Evolutionary conservation across 2,329 filamentous ascomycete genomes (phyloP).

Genomic region (Blastomyces emzantsi): DNA sequence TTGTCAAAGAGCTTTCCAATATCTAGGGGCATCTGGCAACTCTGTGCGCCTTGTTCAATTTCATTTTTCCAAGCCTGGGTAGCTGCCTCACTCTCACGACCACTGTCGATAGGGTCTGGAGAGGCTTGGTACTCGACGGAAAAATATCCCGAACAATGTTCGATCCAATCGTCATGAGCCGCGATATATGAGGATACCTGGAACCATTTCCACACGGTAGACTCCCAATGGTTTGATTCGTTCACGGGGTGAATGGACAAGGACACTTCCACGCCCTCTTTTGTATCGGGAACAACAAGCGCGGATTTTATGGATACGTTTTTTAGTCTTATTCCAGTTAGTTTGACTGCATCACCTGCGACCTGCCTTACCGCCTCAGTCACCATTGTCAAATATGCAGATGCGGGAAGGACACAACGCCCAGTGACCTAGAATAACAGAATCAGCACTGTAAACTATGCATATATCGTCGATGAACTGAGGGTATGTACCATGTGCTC

Average conservation of each 20-base stretch:
- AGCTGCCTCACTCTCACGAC: constrained; percentile 20
- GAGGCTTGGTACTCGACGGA: constrained; percentile 19
- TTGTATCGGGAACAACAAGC: constrained; percentile 24
- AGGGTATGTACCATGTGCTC: constrained; percentile 21
- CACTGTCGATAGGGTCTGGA: constrained; percentile 17
- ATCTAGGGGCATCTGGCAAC: constrained; percentile 20
- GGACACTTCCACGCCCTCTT: constrained; percentile 25
- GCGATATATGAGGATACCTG: constrained; percentile 25
- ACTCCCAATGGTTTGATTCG: constrained; percentile 16
- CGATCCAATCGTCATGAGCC: constrained; percentile 25
- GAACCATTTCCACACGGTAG: constrained; percentile 24
- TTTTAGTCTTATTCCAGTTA: constrained; percentile 8
- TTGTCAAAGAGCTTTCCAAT: constrained; percentile 22
- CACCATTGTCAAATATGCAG: constrained; percentile 25
- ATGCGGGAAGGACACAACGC: constrained; percentile 22
- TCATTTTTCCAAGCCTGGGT: constrained; percentile 12
- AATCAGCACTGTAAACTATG: constrained; percentile 3
- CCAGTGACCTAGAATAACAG: constrained; percentile 2
- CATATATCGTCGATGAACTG: not conserved
- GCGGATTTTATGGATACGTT: constrained; percentile 24
- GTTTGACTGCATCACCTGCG: constrained; percentile 4
- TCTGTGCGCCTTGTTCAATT: constrained; percentile 13
- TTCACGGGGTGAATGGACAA: constrained; percentile 22
- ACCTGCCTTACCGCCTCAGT: constrained; percentile 25
- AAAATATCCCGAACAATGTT: constrained; percentile 30